A percentile compares a stretch with the other conserved stretches of the same genome.
Conservation (phyloP, 2,329 filamentous ascomycete genomes). For the Sporothrix brasiliensis region DNA sequence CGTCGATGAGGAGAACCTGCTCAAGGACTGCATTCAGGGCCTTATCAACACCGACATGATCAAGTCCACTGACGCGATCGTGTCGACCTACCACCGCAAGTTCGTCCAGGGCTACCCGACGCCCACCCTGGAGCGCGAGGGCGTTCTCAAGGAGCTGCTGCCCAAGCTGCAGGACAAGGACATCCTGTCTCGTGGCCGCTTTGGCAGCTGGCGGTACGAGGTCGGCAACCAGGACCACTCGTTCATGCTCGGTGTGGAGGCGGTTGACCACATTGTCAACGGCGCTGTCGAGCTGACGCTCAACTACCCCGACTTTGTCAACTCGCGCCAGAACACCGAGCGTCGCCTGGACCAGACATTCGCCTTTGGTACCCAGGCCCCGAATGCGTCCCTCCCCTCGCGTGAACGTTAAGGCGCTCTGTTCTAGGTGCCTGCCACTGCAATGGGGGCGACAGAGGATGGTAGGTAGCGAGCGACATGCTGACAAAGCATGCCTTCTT, state of each 20-base stretch:
- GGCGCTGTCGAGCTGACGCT: slow-evolving; percentile 89
- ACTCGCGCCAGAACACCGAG: slow-evolving; percentile 70
- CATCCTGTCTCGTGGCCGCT: slow-evolving; percentile 94
- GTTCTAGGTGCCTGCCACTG: slow-evolving; percentile 40
- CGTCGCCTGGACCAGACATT: slow-evolving; percentile 60
- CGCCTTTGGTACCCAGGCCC: slow-evolving; percentile 44
- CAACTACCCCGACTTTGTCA: slow-evolving; percentile 97
- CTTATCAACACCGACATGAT: slow-evolving; percentile 98
- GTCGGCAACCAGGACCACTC: slow-evolving; percentile 94
- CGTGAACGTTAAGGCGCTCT: slow-evolving; percentile 45
- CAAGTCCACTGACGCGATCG: slow-evolving; percentile 85
- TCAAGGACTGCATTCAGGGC: slow-evolving; percentile 91
- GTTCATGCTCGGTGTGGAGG: slow-evolving; percentile 96
- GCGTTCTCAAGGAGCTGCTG: slow-evolving; percentile 86
- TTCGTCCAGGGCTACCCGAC: slow-evolving; percentile 99
- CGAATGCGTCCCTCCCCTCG: slow-evolving; percentile 45
- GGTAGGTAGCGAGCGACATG: background rate
- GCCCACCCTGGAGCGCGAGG: slow-evolving; percentile 90
- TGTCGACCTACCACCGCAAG: slow-evolving; percentile 95
- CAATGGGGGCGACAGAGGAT: background rate
- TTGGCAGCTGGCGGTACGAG: slow-evolving; percentile 98
- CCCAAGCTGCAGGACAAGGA: slow-evolving; percentile 88
- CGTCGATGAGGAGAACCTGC: slow-evolving; percentile 79
- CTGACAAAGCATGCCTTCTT: background rate
- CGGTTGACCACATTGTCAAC: slow-evolving; percentile 85